These are phyloP conservation scores for Candida taoyuanica DNA, from an alignment of 805 yeast genomes.

Conservation along the genomic window DNA sequence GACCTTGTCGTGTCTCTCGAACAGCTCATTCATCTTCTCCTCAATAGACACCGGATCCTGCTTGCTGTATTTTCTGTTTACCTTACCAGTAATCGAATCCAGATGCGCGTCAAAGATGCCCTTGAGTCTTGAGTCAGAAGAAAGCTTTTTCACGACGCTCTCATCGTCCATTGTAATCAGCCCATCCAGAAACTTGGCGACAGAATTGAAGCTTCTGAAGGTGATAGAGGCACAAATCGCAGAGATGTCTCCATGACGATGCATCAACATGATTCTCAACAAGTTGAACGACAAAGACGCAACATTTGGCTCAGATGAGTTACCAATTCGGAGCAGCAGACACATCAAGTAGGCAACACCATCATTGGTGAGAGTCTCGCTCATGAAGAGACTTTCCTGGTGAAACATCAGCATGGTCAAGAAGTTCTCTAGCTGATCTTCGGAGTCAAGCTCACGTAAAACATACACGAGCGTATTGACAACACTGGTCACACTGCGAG, in stretches of 20 bases:
- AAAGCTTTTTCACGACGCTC: slow-evolving; percentile 20
- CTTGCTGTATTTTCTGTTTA: slow-evolving; percentile 22
- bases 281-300: slow-evolving; percentile 27
- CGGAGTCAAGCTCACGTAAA: slow-evolving; percentile 17
- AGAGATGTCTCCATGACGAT: slow-evolving; percentile 27
- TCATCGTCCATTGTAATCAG: slow-evolving; percentile 27
- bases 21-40: slow-evolving; percentile 11
- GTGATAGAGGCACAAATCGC: slow-evolving; percentile 27
- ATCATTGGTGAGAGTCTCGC: slow-evolving; percentile 31
- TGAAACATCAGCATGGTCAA: slow-evolving; percentile 28
- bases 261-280: slow-evolving; percentile 31
- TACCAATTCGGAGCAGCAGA: slow-evolving; percentile 20
- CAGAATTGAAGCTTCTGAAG: slow-evolving; percentile 17
- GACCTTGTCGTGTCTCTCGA: slow-evolving; percentile 16
- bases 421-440: slow-evolving; percentile 27
- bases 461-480: slow-evolving; percentile 18
- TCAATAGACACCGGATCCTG: slow-evolving; percentile 14
- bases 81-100: slow-evolving; percentile 22
- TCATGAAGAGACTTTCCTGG: slow-evolving; percentile 28
- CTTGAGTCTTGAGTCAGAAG: slow-evolving; percentile 16
- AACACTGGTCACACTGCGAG: slow-evolving; percentile 16
- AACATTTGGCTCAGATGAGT: slow-evolving; percentile 11
- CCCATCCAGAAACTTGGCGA: slow-evolving; percentile 23
- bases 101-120: slow-evolving; percentile 20
- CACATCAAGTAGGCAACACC: slow-evolving; percentile 32